These are phyloP conservation scores for Tulasnella sp. DNA, from an alignment of 768 basidiomycete species.

Conservation along the genomic window DNA sequence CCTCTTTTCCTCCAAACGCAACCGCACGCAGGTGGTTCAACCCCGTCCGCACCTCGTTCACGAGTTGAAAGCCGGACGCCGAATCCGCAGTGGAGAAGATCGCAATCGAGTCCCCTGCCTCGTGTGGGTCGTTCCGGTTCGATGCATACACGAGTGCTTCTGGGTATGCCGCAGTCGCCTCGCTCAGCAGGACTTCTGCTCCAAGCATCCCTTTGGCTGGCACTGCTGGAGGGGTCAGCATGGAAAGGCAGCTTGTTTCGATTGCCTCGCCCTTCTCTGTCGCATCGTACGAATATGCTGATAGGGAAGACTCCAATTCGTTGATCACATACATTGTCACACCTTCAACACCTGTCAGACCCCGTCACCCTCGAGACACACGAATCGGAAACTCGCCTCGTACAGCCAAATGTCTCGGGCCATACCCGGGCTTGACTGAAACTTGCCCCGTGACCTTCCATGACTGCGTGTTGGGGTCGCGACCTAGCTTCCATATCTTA, in stretches of 20 bases:
- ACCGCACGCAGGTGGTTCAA: slow-evolving; percentile 60
- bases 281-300: slow-evolving; percentile 32
- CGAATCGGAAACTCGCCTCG: slow-evolving; percentile 36
- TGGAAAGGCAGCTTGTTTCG: slow-evolving; percentile 18
- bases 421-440: slow-evolving; percentile 41
- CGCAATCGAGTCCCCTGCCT: slow-evolving; percentile 59
- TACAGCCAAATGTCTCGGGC: slow-evolving; percentile 57
- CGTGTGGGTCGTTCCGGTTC: slow-evolving; percentile 60
- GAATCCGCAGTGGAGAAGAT: slow-evolving; percentile 42
- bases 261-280: slow-evolving; percentile 28
- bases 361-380: not conserved
- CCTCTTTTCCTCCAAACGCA: slow-evolving; percentile 48
- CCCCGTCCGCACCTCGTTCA: slow-evolving; percentile 55
- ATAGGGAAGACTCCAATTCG: slow-evolving; percentile 49
- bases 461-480: slow-evolving; percentile 28
- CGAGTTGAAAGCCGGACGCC: slow-evolving; percentile 26
- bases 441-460: slow-evolving; percentile 44
- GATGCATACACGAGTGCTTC: slow-evolving; percentile 55
- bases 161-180: slow-evolving; percentile 39
- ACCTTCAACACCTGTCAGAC: slow-evolving; percentile 30
- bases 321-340: slow-evolving; percentile 51
- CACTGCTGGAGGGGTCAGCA: slow-evolving; percentile 35
- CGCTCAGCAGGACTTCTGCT: slow-evolving; percentile 55
- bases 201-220: slow-evolving; percentile 19
- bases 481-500: slow-evolving; percentile 44